Evolutionary conservation across 2,329 filamentous ascomycete genomes (phyloP).

Genomic region (Mycocentrospora acerina): DNA sequence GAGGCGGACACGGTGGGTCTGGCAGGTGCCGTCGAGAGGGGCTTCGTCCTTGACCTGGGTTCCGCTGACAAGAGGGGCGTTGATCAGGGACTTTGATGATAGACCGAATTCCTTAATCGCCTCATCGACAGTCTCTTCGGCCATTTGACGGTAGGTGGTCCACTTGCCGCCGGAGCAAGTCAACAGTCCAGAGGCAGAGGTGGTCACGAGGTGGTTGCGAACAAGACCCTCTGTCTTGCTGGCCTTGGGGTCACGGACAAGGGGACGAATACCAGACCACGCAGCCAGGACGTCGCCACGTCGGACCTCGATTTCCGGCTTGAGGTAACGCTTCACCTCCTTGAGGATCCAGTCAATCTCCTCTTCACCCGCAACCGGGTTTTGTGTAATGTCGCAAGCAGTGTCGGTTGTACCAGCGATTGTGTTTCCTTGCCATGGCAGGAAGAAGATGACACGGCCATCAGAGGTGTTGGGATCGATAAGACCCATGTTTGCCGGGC

Average conservation of each 20-base stretch:
- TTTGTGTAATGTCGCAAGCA: slow-evolving; percentile 68
- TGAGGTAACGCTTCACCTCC: slow-evolving; percentile 79
- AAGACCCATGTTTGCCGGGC: slow-evolving; percentile 80
- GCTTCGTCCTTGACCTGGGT: slow-evolving; percentile 73
- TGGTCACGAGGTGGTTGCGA: slow-evolving; percentile 79
- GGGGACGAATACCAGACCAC: slow-evolving; percentile 84
- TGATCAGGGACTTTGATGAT: slow-evolving; percentile 56
- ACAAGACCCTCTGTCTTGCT: slow-evolving; percentile 85
- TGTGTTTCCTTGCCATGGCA: slow-evolving; percentile 90
- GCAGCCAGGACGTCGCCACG: slow-evolving; percentile 85
- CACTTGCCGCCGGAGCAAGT: slow-evolving; percentile 89
- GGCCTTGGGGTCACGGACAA: slow-evolving; percentile 84
- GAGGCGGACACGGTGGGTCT: slow-evolving; percentile 79
- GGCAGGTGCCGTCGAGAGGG: slow-evolving; percentile 71
- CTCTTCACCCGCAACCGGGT: slow-evolving; percentile 76
- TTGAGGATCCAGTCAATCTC: slow-evolving; percentile 87
- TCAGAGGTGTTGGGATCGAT: slow-evolving; percentile 86
- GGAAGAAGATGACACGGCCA: slow-evolving; percentile 88
- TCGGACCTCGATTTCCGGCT: slow-evolving; percentile 81
- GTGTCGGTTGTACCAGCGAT: slow-evolving; percentile 88
- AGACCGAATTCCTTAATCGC: slow-evolving; percentile 71
- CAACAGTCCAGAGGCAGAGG: slow-evolving; percentile 76
- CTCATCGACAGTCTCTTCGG: slow-evolving; percentile 83
- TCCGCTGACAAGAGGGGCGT: slow-evolving; percentile 68
- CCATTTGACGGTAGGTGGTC: slow-evolving; percentile 93